Evolutionary conservation across 2,329 filamentous ascomycete species (phyloP).

Genomic region (Hymenoscyphus fraxineus): DNA sequence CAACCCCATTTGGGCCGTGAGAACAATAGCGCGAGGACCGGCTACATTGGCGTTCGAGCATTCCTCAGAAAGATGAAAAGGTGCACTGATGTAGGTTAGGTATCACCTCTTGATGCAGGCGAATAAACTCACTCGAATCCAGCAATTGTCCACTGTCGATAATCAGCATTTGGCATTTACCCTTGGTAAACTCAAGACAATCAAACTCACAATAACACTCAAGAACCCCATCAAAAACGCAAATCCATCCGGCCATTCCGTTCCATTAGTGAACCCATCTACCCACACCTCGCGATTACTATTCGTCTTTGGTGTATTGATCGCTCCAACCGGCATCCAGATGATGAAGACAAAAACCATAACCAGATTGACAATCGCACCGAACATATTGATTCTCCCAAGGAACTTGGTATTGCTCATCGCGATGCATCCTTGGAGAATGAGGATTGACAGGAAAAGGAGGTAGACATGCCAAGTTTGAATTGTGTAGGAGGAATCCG

Average conservation of each 20-base stretch:
- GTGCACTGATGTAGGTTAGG: slow-evolving; percentile 39
- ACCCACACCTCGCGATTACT: slow-evolving; percentile 14
- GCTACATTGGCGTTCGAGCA: slow-evolving; percentile 65
- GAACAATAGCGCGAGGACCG: slow-evolving; percentile 60
- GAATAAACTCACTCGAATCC: slow-evolving; percentile 43
- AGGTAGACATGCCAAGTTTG: slow-evolving; percentile 37
- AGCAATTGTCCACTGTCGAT: slow-evolving; percentile 7
- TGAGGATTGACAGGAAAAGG: slow-evolving; percentile 31
- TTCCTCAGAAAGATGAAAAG: slow-evolving; percentile 63
- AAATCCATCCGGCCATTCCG: slow-evolving; percentile 55
- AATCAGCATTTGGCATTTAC: slow-evolving; percentile 4
- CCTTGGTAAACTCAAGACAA: neutral
- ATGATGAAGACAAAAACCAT: slow-evolving; percentile 36
- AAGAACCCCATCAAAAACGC: slow-evolving; percentile 62
- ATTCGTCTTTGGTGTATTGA: slow-evolving; percentile 14
- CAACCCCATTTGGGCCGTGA: slow-evolving; percentile 55
- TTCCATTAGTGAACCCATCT: slow-evolving; percentile 49
- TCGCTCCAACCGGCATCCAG: slow-evolving; percentile 18
- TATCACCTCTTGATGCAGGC: too few species aligned
- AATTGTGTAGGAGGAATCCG: slow-evolving; percentile 33
- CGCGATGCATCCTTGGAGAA: slow-evolving; percentile 34
- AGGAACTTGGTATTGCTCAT: slow-evolving; percentile 36
- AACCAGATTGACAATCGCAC: slow-evolving; percentile 30
- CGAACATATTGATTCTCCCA: slow-evolving; percentile 14
- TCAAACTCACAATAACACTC: slow-evolving; percentile 44